Conservation (phyloP, 371 early-diverging fungal genomes). For the Coemansia sp. region DNA sequence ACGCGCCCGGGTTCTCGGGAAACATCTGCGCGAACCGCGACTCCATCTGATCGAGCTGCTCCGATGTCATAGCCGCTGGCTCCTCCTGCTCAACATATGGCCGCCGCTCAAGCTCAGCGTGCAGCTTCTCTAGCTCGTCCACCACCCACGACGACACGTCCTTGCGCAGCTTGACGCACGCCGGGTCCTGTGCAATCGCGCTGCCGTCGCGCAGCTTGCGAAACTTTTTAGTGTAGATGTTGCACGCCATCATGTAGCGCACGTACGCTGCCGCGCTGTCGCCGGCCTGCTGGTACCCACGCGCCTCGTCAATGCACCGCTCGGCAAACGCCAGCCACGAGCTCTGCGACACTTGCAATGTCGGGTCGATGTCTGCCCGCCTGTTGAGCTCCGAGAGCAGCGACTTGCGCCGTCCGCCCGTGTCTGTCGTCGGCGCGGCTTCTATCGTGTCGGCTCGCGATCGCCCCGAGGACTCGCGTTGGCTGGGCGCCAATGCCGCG, state of each 20-base stretch:
- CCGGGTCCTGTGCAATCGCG: slow-evolving; percentile 47
- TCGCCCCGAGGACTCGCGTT: not conserved
- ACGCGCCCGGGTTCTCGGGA: slow-evolving; percentile 19
- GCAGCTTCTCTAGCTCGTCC: slow-evolving; percentile 23
- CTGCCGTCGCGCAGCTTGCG: slow-evolving; percentile 53
- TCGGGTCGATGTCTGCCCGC: slow-evolving; percentile 38
- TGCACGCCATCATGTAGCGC: slow-evolving; percentile 46
- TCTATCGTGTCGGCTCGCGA: slow-evolving; percentile 12
- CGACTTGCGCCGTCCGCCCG: not conserved
- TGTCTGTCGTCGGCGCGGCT: not conserved
- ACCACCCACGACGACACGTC: slow-evolving; percentile 34
- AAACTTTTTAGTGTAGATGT: slow-evolving; percentile 61
- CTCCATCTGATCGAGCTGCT: slow-evolving; percentile 24
- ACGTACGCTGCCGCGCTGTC: slow-evolving; percentile 51
- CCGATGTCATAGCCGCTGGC: slow-evolving; percentile 23
- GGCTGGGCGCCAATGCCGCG: not conserved
- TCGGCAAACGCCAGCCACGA: slow-evolving; percentile 44
- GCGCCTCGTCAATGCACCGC: slow-evolving; percentile 38
- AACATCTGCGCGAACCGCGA: slow-evolving; percentile 23
- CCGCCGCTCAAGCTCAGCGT: slow-evolving; percentile 16
- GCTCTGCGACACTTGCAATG: slow-evolving; percentile 26
- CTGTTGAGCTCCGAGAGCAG: slow-evolving; percentile 32
- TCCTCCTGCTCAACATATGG: slow-evolving; percentile 15
- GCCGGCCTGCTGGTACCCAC: slow-evolving; percentile 23
- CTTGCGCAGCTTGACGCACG: slow-evolving; percentile 53